Evolutionary conservation across 2,329 filamentous ascomycete species (phyloP).

Genomic region (Tricladium varicosporioides): DNA sequence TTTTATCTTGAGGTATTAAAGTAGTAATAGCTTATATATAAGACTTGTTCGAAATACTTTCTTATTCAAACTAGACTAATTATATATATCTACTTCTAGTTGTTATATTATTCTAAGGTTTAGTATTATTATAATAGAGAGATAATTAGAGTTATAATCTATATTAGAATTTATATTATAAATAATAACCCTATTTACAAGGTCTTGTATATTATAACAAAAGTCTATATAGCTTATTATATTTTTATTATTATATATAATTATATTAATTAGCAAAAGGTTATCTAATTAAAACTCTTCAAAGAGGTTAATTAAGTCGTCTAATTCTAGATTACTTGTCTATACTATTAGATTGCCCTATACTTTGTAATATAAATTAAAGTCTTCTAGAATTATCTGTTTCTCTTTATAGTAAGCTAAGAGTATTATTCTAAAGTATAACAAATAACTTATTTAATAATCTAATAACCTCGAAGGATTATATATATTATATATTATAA

Average conservation of each 20-base stretch:
- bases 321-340: neutral
- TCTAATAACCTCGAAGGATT: neutral
- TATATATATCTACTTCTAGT: too few relatives aligned
- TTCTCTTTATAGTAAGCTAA: neutral
- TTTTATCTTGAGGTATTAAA: too few relatives aligned
- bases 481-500: neutral
- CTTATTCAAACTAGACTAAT: too few relatives aligned
- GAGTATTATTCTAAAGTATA: neutral
- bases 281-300: neutral
- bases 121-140: conserved; percentile 22
- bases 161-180: conserved; percentile 16
- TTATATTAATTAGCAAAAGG: neutral
- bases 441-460: neutral
- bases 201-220: neutral
- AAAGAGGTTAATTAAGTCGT: neutral
- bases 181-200: conserved; percentile 16
- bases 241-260: neutral
- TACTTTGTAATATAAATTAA: neutral
- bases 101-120: conserved; percentile 16
- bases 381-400: neutral
- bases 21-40: too few relatives aligned
- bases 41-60: too few relatives aligned
- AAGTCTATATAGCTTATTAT: neutral
- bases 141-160: conserved; percentile 13
- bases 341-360: neutral